These are phyloP conservation scores for Dioszegia aurantiaca DNA, from an alignment of 768 basidiomycete genomes.

Conservation along the genomic window DNA sequence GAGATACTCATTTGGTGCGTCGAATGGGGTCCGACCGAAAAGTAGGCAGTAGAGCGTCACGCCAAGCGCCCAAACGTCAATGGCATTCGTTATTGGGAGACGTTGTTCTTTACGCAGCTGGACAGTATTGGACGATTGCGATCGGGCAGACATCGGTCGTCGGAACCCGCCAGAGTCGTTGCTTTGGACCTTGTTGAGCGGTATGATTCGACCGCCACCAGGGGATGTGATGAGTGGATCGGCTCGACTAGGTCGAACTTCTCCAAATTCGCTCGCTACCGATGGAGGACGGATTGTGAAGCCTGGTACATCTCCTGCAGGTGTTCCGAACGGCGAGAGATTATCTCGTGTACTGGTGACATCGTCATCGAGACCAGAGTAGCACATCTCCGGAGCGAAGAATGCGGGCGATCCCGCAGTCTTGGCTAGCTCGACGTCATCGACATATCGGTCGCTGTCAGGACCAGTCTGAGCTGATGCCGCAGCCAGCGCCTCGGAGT, in stretches of 20 bases:
- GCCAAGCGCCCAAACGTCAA: constrained; percentile 97
- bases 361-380: constrained; percentile 56
- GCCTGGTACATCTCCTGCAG: constrained; percentile 32
- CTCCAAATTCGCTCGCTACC: constrained; percentile 19
- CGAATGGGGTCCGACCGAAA: constrained; percentile 81
- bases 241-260: constrained; percentile 25
- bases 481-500: constrained; percentile 81
- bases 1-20: constrained; percentile 66
- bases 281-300: constrained; percentile 39
- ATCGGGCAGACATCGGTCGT: constrained; percentile 22
- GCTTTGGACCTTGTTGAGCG: constrained; percentile 36
- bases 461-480: constrained; percentile 55
- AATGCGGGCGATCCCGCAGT: constrained; percentile 94
- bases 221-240: constrained; percentile 24
- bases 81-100: constrained; percentile 75
- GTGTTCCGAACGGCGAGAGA: constrained; percentile 17
- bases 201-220: constrained; percentile 15
- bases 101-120: constrained; percentile 25
- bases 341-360: constrained; percentile 12
- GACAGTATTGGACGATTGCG: constrained; percentile 30
- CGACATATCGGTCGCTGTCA: constrained; percentile 62
- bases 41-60: constrained; percentile 92
- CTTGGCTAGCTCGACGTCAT: constrained; percentile 82
- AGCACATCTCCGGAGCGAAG: constrained; percentile 91
- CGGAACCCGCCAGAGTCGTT: constrained; percentile 31